phyloP scores from a whole-genome alignment of 177 flowering plant species.

The Vitis hybrid region DNA sequence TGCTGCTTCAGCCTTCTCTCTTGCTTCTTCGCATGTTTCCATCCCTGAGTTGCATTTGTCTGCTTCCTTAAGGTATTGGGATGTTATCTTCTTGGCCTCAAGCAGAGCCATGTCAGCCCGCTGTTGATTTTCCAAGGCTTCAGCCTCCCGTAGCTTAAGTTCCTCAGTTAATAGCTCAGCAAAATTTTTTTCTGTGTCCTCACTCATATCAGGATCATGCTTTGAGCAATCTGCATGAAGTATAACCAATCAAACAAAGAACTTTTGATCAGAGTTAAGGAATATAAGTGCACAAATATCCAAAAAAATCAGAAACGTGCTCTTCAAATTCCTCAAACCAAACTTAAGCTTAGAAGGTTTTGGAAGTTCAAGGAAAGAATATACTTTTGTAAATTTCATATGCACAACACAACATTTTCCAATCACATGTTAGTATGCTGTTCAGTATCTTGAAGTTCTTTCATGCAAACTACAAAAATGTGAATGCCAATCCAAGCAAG shows the following conservation, averaged over 20 bases:
- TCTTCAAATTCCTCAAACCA: too few relatives aligned
- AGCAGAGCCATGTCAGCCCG: slow-evolving; percentile 74
- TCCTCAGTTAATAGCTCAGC: slow-evolving; percentile 73
- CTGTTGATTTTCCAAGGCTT: slow-evolving; percentile 65
- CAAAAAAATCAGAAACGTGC: too few relatives aligned
- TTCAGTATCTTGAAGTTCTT: too few relatives aligned
- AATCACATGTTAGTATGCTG: too few relatives aligned
- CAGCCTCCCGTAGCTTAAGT: slow-evolving; percentile 69
- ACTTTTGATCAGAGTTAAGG: too few relatives aligned
- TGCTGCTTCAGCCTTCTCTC: slow-evolving; percentile 78
- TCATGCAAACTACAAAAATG: background rate
- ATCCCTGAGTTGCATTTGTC: slow-evolving; percentile 94
- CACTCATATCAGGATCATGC: slow-evolving; percentile 71
- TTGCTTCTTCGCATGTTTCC: slow-evolving; percentile 93
- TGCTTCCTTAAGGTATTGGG: slow-evolving; percentile 89
- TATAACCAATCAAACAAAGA: too few relatives aligned
- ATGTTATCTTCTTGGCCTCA: slow-evolving; percentile 83
- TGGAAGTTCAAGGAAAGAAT: background rate
- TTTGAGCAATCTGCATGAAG: slow-evolving; percentile 68
- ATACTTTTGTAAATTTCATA: background rate
- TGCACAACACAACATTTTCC: too few relatives aligned
- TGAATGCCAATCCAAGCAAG: background rate
- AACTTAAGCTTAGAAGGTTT: too few relatives aligned
- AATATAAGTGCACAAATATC: too few relatives aligned
- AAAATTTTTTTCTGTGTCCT: slow-evolving; percentile 74